phyloP scores from a whole-genome alignment of 305 asterid species.

The Andrographis paniculata region DNA sequence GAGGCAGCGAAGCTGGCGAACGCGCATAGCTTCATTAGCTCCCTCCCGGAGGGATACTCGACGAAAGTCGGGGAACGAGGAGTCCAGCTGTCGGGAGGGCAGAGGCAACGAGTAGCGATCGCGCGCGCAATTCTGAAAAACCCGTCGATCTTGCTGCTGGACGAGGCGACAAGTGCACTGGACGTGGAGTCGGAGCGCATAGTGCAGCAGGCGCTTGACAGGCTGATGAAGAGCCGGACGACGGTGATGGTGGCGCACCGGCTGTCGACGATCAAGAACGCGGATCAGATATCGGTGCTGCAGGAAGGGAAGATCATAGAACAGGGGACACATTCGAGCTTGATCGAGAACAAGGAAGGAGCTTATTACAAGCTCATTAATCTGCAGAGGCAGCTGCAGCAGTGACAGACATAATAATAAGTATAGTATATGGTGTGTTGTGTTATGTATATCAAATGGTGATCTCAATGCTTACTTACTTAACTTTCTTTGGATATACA shows the following conservation, averaged over 20 bases:
- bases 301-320: slow-evolving; percentile 67
- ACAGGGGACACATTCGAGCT: slow-evolving; percentile 55
- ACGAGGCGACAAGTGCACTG: slow-evolving; percentile 67
- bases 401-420: neutral
- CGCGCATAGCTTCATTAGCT: slow-evolving; percentile 72
- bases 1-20: slow-evolving; percentile 93
- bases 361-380: slow-evolving; percentile 48
- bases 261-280: slow-evolving; percentile 48
- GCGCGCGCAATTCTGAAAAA: slow-evolving; percentile 62
- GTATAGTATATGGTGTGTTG: neutral
- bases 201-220: slow-evolving; percentile 56
- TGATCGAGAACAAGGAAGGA: slow-evolving; percentile 47
- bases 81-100: slow-evolving; percentile 70
- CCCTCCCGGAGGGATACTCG: slow-evolving; percentile 79
- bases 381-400: slow-evolving; percentile 43
- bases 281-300: slow-evolving; percentile 53
- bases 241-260: slow-evolving; percentile 64
- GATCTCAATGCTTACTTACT: too few species aligned
- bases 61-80: slow-evolving; percentile 71
- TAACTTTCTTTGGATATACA: too few species aligned
- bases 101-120: slow-evolving; percentile 68
- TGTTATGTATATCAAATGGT: too few species aligned
- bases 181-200: slow-evolving; percentile 59
- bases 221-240: slow-evolving; percentile 58
- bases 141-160: slow-evolving; percentile 56